These are phyloP conservation scores for Theileria annulata DNA, from an alignment of 169 alveolate species.

Conservation along the genomic window DNA sequence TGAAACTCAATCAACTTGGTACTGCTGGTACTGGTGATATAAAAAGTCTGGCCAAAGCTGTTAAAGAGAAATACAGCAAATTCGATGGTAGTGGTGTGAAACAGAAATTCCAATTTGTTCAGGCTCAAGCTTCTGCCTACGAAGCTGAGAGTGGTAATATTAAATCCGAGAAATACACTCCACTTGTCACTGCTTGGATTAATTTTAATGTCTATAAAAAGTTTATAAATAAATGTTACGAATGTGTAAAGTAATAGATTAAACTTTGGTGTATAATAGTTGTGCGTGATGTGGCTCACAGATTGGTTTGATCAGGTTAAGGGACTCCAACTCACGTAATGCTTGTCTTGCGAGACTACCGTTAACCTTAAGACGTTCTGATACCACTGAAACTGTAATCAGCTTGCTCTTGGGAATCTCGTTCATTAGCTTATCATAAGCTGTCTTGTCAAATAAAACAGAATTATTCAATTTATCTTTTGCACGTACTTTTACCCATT, in stretches of 20 bases:
- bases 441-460: conserved; percentile 91
- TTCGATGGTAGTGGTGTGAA: too few relatives aligned
- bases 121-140: too few relatives aligned
- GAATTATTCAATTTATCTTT: conserved; percentile 95
- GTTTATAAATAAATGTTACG: not conserved
- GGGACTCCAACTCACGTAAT: conserved; percentile 79
- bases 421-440: conserved; percentile 84
- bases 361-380: conserved; percentile 89
- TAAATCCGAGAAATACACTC: too few relatives aligned
- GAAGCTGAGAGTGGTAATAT: too few relatives aligned
- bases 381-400: conserved; percentile 89
- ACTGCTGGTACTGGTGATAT: too few relatives aligned
- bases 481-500: conserved; percentile 88
- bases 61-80: too few relatives aligned
- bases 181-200: too few relatives aligned
- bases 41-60: too few relatives aligned
- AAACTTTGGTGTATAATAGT: conserved; percentile 80
- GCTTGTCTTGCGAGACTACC: conserved; percentile 89
- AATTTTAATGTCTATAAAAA: too few relatives aligned
- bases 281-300: conserved; percentile 86
- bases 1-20: too few relatives aligned
- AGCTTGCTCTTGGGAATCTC: conserved; percentile 91
- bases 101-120: too few relatives aligned
- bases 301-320: conserved; percentile 81
- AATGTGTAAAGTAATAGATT: conserved; percentile 1